Evolutionary conservation across 371 early-diverging fungal species (phyloP).

Genomic region (Coemansia sp.): DNA sequence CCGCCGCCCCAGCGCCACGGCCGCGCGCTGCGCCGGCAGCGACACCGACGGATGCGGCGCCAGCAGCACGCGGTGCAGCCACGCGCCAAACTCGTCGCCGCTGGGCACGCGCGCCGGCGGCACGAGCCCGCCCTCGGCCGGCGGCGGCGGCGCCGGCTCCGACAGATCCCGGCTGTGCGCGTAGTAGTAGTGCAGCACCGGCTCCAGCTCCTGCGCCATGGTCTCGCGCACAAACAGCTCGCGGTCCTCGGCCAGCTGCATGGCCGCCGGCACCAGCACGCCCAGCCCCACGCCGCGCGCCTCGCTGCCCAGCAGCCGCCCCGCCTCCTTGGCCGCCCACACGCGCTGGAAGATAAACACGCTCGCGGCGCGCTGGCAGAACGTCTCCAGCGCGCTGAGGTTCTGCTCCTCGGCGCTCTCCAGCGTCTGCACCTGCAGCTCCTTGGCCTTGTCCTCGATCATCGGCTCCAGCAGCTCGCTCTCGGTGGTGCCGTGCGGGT

Average conservation of each 20-base stretch:
- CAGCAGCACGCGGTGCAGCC: constrained; percentile 49
- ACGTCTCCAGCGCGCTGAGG: constrained; percentile 43
- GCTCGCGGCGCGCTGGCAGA: constrained; percentile 38
- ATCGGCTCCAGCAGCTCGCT: constrained; percentile 45
- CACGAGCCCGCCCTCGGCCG: constrained; percentile 6
- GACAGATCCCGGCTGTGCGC: constrained; percentile 4
- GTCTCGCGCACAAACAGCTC: constrained; percentile 52
- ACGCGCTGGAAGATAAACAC: constrained; percentile 51
- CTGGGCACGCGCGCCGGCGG: constrained; percentile 6
- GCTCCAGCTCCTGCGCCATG: constrained; percentile 46
- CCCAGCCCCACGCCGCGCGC: constrained; percentile 12
- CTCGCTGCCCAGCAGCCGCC: constrained; percentile 22
- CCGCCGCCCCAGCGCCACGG: constrained; percentile 38
- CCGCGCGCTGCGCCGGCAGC: constrained; percentile 47
- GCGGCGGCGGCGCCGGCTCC: not conserved
- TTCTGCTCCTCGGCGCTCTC: constrained; percentile 33
- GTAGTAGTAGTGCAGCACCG: constrained; percentile 44
- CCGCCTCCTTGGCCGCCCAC: constrained; percentile 52
- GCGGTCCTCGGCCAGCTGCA: constrained; percentile 45
- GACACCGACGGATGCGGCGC: constrained; percentile 46
- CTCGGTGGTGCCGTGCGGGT: constrained; percentile 34
- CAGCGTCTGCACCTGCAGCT: constrained; percentile 30
- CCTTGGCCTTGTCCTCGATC: constrained; percentile 38
- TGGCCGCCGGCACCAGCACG: constrained; percentile 47
- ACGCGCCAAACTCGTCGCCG: constrained; percentile 26